These are phyloP conservation scores for Hypomyces perniciosus DNA, from an alignment of 2,329 filamentous ascomycete species.

Conservation along the genomic window DNA sequence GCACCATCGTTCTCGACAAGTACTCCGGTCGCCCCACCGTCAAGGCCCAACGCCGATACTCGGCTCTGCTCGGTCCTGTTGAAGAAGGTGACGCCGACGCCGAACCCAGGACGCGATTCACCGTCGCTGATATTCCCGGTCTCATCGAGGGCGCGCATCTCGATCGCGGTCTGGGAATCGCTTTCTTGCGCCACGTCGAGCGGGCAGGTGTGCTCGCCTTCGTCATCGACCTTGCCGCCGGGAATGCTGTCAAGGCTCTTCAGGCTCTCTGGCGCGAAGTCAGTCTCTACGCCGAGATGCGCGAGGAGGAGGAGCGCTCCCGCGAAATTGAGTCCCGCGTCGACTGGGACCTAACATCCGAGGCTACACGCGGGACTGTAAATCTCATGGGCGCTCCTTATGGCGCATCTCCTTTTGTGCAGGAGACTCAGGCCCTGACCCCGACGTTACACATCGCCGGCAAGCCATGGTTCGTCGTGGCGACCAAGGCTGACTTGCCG, in stretches of 20 bases:
- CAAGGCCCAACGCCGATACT: slow-evolving; percentile 29
- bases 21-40: slow-evolving; percentile 66
- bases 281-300: slow-evolving; percentile 72
- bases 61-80: slow-evolving; percentile 27
- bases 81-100: slow-evolving; percentile 39
- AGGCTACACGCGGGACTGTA: slow-evolving; percentile 21
- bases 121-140: slow-evolving; percentile 91
- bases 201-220: slow-evolving; percentile 89
- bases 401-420: slow-evolving; percentile 6
- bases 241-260: slow-evolving; percentile 72
- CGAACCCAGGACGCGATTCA: slow-evolving; percentile 70
- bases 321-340: slow-evolving; percentile 52
- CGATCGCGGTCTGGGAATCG: slow-evolving; percentile 83
- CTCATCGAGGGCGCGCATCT: slow-evolving; percentile 89
- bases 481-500: slow-evolving; percentile 83
- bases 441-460: slow-evolving; percentile 68
- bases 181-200: slow-evolving; percentile 90
- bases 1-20: slow-evolving; percentile 88
- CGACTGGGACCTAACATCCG: slow-evolving; percentile 53
- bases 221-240: slow-evolving; percentile 77
- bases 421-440: slow-evolving; percentile 10
- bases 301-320: slow-evolving; percentile 66
- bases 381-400: slow-evolving; percentile 20
- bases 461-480: slow-evolving; percentile 96
- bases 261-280: slow-evolving; percentile 87